Conservation (phyloP, 106 monocot genomes). For the Ottelia alismoides region DNA sequence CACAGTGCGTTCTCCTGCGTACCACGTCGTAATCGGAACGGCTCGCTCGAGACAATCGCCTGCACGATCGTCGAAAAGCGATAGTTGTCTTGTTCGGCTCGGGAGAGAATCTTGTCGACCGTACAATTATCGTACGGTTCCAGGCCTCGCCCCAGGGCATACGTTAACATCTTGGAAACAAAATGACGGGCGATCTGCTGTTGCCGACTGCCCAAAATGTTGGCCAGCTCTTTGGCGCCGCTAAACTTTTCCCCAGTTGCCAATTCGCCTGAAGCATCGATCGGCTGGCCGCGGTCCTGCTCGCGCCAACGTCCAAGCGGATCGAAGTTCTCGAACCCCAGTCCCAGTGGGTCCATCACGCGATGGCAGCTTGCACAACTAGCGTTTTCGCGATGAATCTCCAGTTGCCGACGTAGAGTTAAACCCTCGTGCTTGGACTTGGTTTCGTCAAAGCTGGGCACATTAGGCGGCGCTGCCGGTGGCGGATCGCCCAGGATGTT, state of each 20-base stretch:
- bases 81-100: background rate
- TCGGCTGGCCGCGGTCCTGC: background rate
- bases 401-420: background rate
- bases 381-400: background rate
- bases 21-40: too few species aligned
- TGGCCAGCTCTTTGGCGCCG: background rate
- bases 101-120: background rate
- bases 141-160: background rate
- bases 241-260: background rate
- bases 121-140: background rate
- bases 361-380: background rate
- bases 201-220: background rate
- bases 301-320: background rate
- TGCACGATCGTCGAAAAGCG: background rate
- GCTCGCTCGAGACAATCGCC: background rate
- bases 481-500: background rate
- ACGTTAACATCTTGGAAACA: background rate
- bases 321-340: background rate
- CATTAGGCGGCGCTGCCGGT: background rate
- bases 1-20: too few species aligned
- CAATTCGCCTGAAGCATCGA: background rate
- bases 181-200: background rate
- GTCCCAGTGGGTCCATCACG: background rate
- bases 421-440: background rate
- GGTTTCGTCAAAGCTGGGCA: background rate